These are phyloP conservation scores for Magnaporthiopsis incrustans DNA, from an alignment of 2,329 filamentous ascomycete species.

Conservation along the genomic window DNA sequence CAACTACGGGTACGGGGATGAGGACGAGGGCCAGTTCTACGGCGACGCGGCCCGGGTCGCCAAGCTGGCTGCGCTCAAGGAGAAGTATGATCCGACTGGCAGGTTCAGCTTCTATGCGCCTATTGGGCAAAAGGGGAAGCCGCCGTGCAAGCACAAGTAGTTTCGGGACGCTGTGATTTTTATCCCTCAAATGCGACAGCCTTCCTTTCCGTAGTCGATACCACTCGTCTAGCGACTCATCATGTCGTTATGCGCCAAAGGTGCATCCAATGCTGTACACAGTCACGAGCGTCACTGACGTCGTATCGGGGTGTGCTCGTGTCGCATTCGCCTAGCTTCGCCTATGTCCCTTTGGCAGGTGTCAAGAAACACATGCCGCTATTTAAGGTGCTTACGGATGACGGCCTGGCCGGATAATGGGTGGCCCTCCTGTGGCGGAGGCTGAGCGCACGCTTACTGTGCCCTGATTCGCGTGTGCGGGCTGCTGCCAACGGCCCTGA, in stretches of 20 bases:
- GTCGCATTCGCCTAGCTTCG: background rate
- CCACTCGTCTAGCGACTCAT: no score
- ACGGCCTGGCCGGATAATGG: no score
- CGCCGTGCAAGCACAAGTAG: background rate
- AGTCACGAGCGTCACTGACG: no score
- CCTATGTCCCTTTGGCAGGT: background rate
- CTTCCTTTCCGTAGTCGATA: no score
- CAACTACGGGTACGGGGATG: slow-evolving; percentile 44
- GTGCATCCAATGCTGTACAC: no score
- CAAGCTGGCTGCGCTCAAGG: slow-evolving; percentile 36
- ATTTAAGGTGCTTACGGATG: no score
- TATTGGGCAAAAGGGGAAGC: slow-evolving; percentile 14
- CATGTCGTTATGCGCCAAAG: no score
- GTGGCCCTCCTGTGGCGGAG: background rate
- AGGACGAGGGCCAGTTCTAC: slow-evolving; percentile 33
- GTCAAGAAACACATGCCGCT: background rate
- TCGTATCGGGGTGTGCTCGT: background rate
- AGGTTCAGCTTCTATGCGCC: slow-evolving; percentile 38
- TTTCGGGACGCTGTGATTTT: background rate
- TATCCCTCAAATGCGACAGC: no score
- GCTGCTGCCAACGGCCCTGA: background rate
- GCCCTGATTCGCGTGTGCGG: background rate
- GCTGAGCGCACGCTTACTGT: background rate
- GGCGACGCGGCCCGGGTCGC: slow-evolving; percentile 38
- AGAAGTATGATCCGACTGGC: slow-evolving; percentile 36